A percentile compares a stretch with the other conserved stretches of the same genome.
Conservation (phyloP, 2,329 filamentous ascomycete genomes). For the Cladophialophora bantiana region DNA sequence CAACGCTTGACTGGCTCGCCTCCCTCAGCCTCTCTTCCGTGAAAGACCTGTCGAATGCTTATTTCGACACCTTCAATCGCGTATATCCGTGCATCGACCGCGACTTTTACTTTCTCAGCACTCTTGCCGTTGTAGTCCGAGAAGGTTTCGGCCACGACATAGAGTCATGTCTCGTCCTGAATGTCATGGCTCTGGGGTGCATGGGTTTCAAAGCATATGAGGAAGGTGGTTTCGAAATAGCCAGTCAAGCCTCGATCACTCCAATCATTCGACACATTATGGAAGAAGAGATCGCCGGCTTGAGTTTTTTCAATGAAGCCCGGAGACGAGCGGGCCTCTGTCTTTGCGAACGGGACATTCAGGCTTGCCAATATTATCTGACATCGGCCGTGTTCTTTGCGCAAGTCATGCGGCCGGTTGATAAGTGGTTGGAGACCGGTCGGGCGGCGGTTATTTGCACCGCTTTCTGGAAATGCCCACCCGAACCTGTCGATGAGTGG, state of each 20-base stretch:
- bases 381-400: conserved; percentile 61
- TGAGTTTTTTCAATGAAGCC: conserved; percentile 63
- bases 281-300: conserved; percentile 56
- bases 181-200: conserved; percentile 60
- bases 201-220: conserved; percentile 58
- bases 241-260: conserved; percentile 37
- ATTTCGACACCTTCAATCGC: conserved; percentile 63
- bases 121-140: conserved; percentile 45
- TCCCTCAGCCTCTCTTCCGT: conserved; percentile 57
- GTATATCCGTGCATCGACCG: conserved; percentile 62
- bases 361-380: conserved; percentile 61
- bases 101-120: conserved; percentile 59
- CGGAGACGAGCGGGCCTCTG: conserved; percentile 60
- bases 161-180: conserved; percentile 60
- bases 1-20: conserved; percentile 51
- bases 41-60: conserved; percentile 61
- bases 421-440: conserved; percentile 62
- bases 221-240: conserved; percentile 56
- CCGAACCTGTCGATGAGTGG: conserved; percentile 58
- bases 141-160: conserved; percentile 52
- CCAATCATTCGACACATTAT: conserved; percentile 49
- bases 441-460: conserved; percentile 60
- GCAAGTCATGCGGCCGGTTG: conserved; percentile 60
- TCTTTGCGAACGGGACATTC: conserved; percentile 59
- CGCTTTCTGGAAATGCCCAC: conserved; percentile 43